phyloP scores from a whole-genome alignment of 805 yeast species.

The Scheffersomyces coipomensis region DNA sequence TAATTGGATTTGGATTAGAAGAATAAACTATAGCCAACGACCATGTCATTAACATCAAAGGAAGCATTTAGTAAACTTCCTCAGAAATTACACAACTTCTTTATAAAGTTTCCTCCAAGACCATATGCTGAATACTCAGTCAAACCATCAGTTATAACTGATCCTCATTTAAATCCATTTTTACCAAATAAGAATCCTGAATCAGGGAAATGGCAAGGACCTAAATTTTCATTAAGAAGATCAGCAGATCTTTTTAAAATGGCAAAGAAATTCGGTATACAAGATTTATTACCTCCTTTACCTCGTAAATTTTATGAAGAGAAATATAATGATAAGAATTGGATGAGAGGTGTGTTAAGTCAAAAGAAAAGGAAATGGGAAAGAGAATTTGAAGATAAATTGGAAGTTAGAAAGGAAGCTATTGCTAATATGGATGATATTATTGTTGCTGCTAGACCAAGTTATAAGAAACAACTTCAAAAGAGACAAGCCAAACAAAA shows the following conservation, averaged over 20 bases:
- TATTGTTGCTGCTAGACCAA: conserved; percentile 59
- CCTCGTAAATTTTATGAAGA: conserved; percentile 76
- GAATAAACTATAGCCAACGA: no score
- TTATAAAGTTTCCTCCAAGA: conserved; percentile 79
- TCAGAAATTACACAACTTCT: conserved; percentile 64
- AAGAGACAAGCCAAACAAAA: conserved; percentile 34
- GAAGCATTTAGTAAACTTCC: conserved; percentile 66
- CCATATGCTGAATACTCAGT: conserved; percentile 68
- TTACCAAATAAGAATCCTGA: conserved; percentile 80
- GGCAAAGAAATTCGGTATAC: conserved; percentile 78
- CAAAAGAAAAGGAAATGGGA: conserved; percentile 86
- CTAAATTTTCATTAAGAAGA: conserved; percentile 76
- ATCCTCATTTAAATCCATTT: conserved; percentile 81
- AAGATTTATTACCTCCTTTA: conserved; percentile 69
- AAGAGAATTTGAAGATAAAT: conserved; percentile 58
- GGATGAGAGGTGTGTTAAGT: conserved; percentile 71
- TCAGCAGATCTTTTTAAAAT: conserved; percentile 80
- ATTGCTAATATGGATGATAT: conserved; percentile 63
- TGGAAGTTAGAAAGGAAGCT: conserved; percentile 63
- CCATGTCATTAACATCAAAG: conserved; percentile 32
- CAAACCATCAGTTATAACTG: conserved; percentile 62
- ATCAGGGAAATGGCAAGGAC: conserved; percentile 73
- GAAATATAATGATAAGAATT: conserved; percentile 65
- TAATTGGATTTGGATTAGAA: no score
- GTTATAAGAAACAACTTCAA: conserved; percentile 37